Base-by-base conservation (phyloP, 129 eudicot genomes). In the Pulicaria dysenterica region DNA sequence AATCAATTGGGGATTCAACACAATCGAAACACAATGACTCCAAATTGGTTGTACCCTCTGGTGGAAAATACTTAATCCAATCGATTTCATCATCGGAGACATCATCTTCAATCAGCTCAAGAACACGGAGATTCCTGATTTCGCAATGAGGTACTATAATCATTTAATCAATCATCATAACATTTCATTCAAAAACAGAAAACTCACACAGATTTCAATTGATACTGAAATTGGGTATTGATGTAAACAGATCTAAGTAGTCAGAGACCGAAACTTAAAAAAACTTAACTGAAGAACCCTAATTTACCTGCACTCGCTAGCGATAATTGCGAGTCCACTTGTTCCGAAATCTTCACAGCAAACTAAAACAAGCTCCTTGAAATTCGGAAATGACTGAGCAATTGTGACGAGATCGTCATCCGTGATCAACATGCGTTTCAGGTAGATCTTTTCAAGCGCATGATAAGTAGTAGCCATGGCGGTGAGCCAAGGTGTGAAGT, bases 321-420 rank as follows among this genome's bases (percentile, higher is more conserved):
- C 93, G 16, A 90, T 70, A 70, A 90, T 39, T 37, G 93, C 85
- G 12, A 90, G 90, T 3, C 96, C 96, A 64, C 73, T 70, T 1
- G 96, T 90, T 2, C 93, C 90, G 61, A 90, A 90, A 3, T 86
- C 96, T 1, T 90, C 93, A 54, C 96, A 90, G 9, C 96, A 90
- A 73, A 90, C 91, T 17, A 90, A 78, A 53, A 83, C 81, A 15
- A 90, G 74, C 77, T 90, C 93, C 56, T 80, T 87, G 48, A 90
- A 87, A 75, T 17, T 47, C n/a, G 81, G 77, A 24, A 90, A 90
- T 5, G 88, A 84, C 4, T 41, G 59, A 36, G 86, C 88, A 44
- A 87, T 70, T 8, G 67, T 12, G 0, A 65, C 81, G 5, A 90
- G 88, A 83, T 90, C 93, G 51, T 84, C 93, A 62, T 90, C 96